A percentile compares a stretch with the other conserved stretches of the same genome.
Conservation (phyloP, 2,329 filamentous ascomycete genomes). For the Ceratocystiopsis minuta region DNA sequence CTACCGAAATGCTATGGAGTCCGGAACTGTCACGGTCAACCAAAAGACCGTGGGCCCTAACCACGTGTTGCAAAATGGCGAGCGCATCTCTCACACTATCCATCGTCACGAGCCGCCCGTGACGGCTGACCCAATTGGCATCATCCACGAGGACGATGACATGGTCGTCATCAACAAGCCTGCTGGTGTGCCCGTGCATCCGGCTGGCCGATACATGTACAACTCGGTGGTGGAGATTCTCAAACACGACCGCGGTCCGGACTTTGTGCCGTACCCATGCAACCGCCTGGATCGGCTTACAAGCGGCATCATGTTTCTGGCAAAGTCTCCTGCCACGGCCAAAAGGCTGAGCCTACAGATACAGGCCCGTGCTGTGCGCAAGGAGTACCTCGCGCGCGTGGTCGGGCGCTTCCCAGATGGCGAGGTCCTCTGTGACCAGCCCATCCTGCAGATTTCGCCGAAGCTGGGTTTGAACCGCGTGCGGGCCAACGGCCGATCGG, state of each 20-base stretch:
- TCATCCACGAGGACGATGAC: constrained; percentile 81
- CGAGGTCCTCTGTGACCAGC: constrained; percentile 81
- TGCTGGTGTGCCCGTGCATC: constrained; percentile 84
- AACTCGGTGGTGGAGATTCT: constrained; percentile 92
- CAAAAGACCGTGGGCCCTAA: constrained; percentile 49
- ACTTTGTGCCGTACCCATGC: constrained; percentile 49
- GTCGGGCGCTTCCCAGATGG: constrained; percentile 83
- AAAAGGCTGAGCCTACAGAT: constrained; percentile 63
- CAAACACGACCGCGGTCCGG: constrained; percentile 48
- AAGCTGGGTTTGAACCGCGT: constrained; percentile 89
- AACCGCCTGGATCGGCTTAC: constrained; percentile 89
- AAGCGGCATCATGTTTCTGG: constrained; percentile 95
- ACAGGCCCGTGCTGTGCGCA: constrained; percentile 63
- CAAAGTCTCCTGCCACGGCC: constrained; percentile 66
- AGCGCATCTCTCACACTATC: constrained; percentile 79
- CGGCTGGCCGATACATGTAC: constrained; percentile 86
- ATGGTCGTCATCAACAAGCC: constrained; percentile 97
- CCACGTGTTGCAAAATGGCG: constrained; percentile 68
- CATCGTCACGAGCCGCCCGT: constrained; percentile 94
- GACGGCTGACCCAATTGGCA: constrained; percentile 56
- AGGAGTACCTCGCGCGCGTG: constrained; percentile 88
- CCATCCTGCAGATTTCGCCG: constrained; percentile 83
- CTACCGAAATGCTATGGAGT: constrained; percentile 69
- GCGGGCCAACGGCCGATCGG: constrained; percentile 79
- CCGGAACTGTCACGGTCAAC: constrained; percentile 65